These are phyloP conservation scores for Saccharomycopsis javanensis DNA, from an alignment of 805 yeast species.

Conservation along the genomic window DNA sequence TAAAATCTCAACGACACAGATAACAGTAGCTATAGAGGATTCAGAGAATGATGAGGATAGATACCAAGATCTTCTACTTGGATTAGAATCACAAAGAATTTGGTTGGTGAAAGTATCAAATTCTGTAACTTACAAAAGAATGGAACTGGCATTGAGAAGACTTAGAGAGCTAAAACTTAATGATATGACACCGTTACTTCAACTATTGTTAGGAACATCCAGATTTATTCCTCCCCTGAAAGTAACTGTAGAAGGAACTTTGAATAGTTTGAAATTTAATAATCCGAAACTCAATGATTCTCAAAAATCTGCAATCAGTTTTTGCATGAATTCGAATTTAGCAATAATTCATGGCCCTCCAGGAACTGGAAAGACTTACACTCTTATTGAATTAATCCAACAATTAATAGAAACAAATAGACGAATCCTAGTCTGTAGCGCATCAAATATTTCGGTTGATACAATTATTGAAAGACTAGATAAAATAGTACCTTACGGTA, in stretches of 20 bases:
- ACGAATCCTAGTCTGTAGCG: conserved; percentile 80
- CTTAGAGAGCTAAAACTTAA: conserved; percentile 39
- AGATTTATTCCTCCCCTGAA: conserved; percentile 27
- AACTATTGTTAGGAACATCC: conserved; percentile 38
- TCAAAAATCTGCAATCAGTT: conserved; percentile 62
- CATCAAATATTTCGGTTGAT: conserved; percentile 88
- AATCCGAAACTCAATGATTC: conserved; percentile 42
- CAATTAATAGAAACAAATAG: conserved; percentile 47
- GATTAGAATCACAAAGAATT: conserved; percentile 38
- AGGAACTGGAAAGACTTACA: conserved; percentile 76
- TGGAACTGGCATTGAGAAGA: conserved; percentile 68
- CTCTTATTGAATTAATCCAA: conserved; percentile 69
- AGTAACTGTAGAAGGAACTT: conserved; percentile 7
- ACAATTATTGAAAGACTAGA: conserved; percentile 73
- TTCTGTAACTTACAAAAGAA: conserved; percentile 63
- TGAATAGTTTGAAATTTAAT: conserved; percentile 26
- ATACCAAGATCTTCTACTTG: conserved; percentile 35
- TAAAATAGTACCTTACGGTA: conserved; percentile 32
- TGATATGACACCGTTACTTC: conserved; percentile 29
- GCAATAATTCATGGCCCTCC: conserved; percentile 69
- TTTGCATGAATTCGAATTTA: conserved; percentile 51
- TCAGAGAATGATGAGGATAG: conserved; percentile 25
- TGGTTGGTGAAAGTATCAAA: conserved; percentile 54
- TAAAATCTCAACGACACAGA: conserved; percentile 36
- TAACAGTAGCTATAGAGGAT: conserved; percentile 49